Conservation (phyloP, 2,329 filamentous ascomycete genomes). For the Penicillium sp. region DNA sequence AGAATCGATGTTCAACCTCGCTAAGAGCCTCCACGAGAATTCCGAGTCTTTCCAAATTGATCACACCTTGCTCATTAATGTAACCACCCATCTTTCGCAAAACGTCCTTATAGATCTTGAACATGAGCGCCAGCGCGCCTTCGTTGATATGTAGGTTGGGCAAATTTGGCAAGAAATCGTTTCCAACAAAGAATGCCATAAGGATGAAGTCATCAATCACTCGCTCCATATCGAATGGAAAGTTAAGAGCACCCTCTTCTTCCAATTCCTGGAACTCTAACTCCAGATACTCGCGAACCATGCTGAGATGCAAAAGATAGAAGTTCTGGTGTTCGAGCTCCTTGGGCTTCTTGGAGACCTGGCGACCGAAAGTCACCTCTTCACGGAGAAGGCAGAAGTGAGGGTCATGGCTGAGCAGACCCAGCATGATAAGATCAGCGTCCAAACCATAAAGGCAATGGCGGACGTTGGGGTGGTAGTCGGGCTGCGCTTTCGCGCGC, state of each 20-base stretch:
- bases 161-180: slow-evolving; percentile 97
- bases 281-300: slow-evolving; percentile 95
- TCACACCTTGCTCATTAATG: slow-evolving; percentile 92
- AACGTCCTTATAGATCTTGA: slow-evolving; percentile 90
- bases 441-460: slow-evolving; percentile 98
- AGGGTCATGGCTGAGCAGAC: slow-evolving; percentile 93
- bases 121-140: slow-evolving; percentile 95
- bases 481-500: slow-evolving; percentile 90
- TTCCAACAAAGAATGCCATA: slow-evolving; percentile 99
- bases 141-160: slow-evolving; percentile 98
- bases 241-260: slow-evolving; percentile 69
- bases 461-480: slow-evolving; percentile 89
- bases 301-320: slow-evolving; percentile 94
- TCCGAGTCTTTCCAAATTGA: slow-evolving; percentile 80
- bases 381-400: slow-evolving; percentile 97
- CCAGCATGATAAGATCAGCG: slow-evolving; percentile 98
- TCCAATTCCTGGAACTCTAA: slow-evolving; percentile 94
- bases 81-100: slow-evolving; percentile 88
- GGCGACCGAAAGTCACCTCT: slow-evolving; percentile 94
- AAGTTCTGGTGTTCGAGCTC: slow-evolving; percentile 99
- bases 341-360: slow-evolving; percentile 85
- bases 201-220: slow-evolving; percentile 99
- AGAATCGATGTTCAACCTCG: slow-evolving; percentile 88
- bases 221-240: slow-evolving; percentile 89
- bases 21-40: slow-evolving; percentile 80